Evolutionary conservation across 768 basidiomycete genomes (phyloP), one percentile per base, ranked within the genome.

Genomic region (Pisolithus marmoratus): DNA sequence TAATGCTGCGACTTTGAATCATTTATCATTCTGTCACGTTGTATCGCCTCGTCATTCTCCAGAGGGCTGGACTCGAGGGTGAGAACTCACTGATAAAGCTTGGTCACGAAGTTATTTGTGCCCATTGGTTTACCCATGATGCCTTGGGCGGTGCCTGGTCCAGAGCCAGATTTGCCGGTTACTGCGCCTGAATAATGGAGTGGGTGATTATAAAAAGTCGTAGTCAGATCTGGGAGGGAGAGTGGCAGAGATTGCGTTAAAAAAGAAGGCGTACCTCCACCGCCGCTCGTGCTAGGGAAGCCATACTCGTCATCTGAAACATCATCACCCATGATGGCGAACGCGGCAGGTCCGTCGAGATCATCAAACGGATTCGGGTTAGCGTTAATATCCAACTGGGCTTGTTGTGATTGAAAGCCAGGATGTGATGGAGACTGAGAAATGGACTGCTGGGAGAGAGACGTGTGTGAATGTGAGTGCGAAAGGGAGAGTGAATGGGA

Each of bases 31-130:
- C 88, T 91, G 60, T 48, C 43, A 52, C 43, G 22, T 6, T 2
- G 38, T 37, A 19, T 56, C 20, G 46, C 26, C 20, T 37, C 17
- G 34, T 31, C 17, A 22, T 20, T 41, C n/a, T 19, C 27, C 34
- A 5, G 11, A 31, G n/a, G 19, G 31, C 14, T 47, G 9, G 19
- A n/a, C 9, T 45, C 47, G 19, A 8, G 2, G 20, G 34, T 19
- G 43, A 20, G 31, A 0, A 76, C 85, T 65, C 59, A 87, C 86
- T 89, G 86, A 69, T 90, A 92, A 19, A 92, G 74, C 75, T 93
- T 93, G 26, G 85, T 85, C 44, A 92, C 90, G 66, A 93, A 93
- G 63, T 92, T 92, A 62, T 90, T 91, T 20, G 75, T 76, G 12
- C 70, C 71, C 62, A 85, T 75, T 15, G 86, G 79, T 63, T 88